Conservation (phyloP, 441 rosid genomes). For the Pelargonium australe region DNA sequence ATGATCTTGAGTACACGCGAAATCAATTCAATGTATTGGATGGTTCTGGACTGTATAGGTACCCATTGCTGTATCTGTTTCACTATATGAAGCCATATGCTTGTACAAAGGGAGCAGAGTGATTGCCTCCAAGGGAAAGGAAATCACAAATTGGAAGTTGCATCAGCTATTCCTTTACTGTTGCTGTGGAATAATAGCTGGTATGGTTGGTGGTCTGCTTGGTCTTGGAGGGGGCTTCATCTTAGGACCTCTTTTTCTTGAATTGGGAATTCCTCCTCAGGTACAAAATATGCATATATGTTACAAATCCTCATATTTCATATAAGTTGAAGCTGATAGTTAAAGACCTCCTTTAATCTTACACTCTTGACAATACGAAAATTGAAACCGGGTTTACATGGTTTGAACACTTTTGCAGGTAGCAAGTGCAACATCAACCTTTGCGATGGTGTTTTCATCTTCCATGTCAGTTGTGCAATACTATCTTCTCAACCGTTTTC, state of each 20-base stretch:
- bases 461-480: conserved; percentile 73
- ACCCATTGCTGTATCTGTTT: conserved; percentile 53
- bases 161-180: conserved; percentile 47
- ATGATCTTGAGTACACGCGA: too few relatives aligned
- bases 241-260: conserved; percentile 31
- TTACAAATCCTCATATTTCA: too few relatives aligned
- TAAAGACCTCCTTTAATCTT: too few relatives aligned
- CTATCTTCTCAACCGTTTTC: conserved; percentile 69
- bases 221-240: conserved; percentile 59
- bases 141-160: conserved; percentile 28
- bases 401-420: conserved; percentile 32
- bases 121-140: conserved; percentile 58
- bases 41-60: conserved; percentile 20
- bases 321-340: too few relatives aligned
- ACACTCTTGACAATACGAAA: too few relatives aligned
- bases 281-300: too few relatives aligned
- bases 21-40: too few relatives aligned
- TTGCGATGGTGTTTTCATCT: conserved; percentile 70
- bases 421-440: conserved; percentile 72
- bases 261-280: conserved; percentile 41
- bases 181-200: conserved; percentile 46
- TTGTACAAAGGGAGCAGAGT: conserved; percentile 53
- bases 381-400: too few relatives aligned
- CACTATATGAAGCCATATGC: conserved; percentile 48
- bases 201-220: conserved; percentile 63